Conservation (phyloP, 2,329 filamentous ascomycete genomes). For the Lecanosticta acicola region DNA sequence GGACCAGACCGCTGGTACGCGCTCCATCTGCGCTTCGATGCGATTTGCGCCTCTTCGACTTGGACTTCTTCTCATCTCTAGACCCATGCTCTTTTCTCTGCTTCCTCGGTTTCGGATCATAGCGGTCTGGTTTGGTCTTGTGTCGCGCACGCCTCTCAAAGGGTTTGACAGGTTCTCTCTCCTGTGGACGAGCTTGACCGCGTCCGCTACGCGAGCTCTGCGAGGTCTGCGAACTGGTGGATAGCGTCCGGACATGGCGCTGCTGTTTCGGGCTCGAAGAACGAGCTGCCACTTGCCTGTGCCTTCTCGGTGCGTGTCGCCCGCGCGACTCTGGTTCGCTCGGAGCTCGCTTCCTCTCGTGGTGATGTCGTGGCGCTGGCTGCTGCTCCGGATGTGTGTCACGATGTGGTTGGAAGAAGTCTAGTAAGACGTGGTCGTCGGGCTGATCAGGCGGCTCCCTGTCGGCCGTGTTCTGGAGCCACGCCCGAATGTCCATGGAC, state of each 20-base stretch:
- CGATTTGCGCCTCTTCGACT: conserved; percentile 30
- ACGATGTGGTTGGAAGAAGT: conserved; percentile 23
- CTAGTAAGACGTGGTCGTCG: conserved; percentile 20
- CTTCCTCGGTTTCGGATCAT: conserved; percentile 36
- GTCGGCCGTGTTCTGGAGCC: conserved; percentile 40
- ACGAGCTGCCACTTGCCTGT: conserved; percentile 3
- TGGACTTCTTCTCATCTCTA: conserved; percentile 14
- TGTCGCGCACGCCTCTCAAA: conserved; percentile 43
- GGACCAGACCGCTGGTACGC: conserved; percentile 34
- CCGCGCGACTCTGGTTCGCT: conserved; percentile 30
- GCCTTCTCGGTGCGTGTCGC: background rate
- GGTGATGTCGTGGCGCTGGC: conserved; percentile 18
- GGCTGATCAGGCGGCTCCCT: conserved; percentile 29
- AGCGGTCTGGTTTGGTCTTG: conserved; percentile 44
- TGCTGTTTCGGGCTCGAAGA: conserved; percentile 11
- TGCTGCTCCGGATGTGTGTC: conserved; percentile 9
- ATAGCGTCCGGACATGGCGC: background rate
- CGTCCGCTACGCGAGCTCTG: conserved; percentile 4
- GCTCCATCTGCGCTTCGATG: conserved; percentile 35
- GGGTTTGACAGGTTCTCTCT: conserved; percentile 9
- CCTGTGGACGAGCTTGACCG: conserved; percentile 1
- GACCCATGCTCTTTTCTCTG: conserved; percentile 28
- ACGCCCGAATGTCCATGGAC: conserved; percentile 42
- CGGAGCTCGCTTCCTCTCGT: conserved; percentile 31
- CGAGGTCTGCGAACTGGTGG: conserved; percentile 7